Base-by-base conservation (phyloP, 345 rosid species). In the Hypericum perforatum region DNA sequence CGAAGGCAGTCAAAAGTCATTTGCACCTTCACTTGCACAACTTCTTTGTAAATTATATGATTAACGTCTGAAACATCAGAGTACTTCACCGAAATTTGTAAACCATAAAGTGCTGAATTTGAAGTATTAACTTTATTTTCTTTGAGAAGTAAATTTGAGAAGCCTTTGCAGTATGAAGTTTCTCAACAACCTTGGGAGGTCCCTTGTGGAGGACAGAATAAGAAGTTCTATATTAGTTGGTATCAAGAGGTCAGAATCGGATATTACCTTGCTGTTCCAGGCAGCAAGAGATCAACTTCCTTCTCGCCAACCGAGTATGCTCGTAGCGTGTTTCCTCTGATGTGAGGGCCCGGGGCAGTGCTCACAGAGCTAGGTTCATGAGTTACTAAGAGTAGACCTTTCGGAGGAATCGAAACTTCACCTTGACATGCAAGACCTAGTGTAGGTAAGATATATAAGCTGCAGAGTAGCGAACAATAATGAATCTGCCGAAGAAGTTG, bases 281-380 rank as follows among this genome's bases (percentile, higher is more conserved):
- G 94, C 51, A 87, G 75, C 42, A 87, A 60, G 46, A 87, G 87
- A 74, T 87, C 96, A n/a, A 80, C 96, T 77, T 87, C 94, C 70
- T 67, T 76, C 51, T 78, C 89, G 7, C 90, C 96, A 29, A 74
- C 69, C 3, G 96, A 84, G 62, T 52, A 78, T 38, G 94, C 94
- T 57, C 74, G 71, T 64, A 87, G 71, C 15, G 94, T 68, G 44
- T 74, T 78, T 63, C 96, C 96, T 73, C 96, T 75, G 59, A 82
- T 82, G 69, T 87, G 96, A 62, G 94, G 78, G 65, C 96, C 96
- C 0, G 94, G 96, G 39, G 75, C 75, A 16, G 81, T 78, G 64
- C 57, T 82, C 52, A 78, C 94, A 11, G 52, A 76, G 63, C 64
- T 66, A 7, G 96, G 96, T 66, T 87, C 94, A 41, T 87, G 96